Conservation (phyloP, 495 filamentous ascomycete genomes). For the Oidiodendron maius region DNA sequence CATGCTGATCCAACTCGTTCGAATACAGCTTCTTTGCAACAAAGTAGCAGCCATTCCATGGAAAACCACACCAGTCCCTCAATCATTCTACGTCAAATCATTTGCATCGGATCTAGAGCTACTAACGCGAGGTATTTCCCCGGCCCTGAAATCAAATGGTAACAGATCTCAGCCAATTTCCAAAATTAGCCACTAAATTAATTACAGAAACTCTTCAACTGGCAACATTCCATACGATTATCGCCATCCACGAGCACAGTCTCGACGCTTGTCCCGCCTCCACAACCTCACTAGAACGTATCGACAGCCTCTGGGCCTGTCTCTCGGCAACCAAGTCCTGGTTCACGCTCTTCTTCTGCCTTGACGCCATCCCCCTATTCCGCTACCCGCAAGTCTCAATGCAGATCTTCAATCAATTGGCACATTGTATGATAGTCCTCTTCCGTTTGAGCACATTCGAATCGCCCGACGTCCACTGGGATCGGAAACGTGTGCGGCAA, state of each 20-base stretch:
- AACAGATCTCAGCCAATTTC: no score
- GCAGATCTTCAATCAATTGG: conserved; percentile 33
- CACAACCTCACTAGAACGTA: no score
- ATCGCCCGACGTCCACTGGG: conserved; percentile 37
- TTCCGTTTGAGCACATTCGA: conserved; percentile 33
- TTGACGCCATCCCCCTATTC: conserved; percentile 20
- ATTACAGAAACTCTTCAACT: background rate
- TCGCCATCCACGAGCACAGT: conserved; percentile 5
- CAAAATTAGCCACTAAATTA: no score
- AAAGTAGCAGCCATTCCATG: background rate
- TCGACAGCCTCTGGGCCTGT: conserved; percentile 21
- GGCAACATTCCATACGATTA: background rate
- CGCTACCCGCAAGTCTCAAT: conserved; percentile 27
- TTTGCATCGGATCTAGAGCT: conserved; percentile 5
- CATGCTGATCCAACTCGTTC: background rate
- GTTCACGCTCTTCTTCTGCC: conserved; percentile 30
- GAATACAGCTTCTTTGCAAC: background rate
- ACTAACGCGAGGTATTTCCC: background rate
- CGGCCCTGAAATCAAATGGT: conserved; percentile 14
- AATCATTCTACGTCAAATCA: background rate
- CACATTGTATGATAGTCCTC: conserved; percentile 29
- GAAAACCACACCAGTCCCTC: conserved; percentile 18
- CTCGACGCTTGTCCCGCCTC: no score
- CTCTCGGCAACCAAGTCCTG: conserved; percentile 31
- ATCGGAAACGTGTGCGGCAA: conserved; percentile 29